Evolutionary conservation across 805 yeast genomes (phyloP).

Genomic region (Komagataella ulmi): DNA sequence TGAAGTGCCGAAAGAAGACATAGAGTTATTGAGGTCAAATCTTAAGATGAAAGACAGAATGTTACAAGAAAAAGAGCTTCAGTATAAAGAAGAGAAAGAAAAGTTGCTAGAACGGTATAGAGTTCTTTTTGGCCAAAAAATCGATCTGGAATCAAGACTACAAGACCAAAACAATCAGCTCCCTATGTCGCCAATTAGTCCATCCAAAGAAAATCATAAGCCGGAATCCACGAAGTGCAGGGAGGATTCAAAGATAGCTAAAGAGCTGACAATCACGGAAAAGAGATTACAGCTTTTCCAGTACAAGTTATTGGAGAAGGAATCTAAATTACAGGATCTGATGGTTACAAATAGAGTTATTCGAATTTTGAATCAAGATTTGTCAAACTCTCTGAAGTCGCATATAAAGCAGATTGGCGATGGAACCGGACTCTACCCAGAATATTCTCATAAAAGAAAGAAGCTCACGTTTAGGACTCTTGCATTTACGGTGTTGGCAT

Average conservation of each 20-base stretch:
- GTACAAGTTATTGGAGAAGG: neutral
- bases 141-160: neutral
- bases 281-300: neutral
- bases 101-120: neutral
- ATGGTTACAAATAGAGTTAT: neutral
- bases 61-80: neutral
- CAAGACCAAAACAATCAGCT: neutral
- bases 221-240: neutral
- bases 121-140: neutral
- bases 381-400: neutral
- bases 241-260: neutral
- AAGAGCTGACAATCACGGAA: neutral
- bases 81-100: neutral
- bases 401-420: neutral
- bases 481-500: constrained; percentile 22
- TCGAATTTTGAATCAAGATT: neutral
- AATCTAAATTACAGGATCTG: neutral
- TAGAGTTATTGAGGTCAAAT: neutral
- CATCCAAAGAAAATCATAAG: neutral
- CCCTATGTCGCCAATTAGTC: neutral
- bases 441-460: constrained; percentile 2
- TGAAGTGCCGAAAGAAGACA: neutral
- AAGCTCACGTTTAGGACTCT: constrained; percentile 13
- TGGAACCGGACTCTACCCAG: neutral
- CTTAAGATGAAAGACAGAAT: neutral